Base-by-base conservation (phyloP, 768 basidiomycete genomes). In the Lentinula raphanica region DNA sequence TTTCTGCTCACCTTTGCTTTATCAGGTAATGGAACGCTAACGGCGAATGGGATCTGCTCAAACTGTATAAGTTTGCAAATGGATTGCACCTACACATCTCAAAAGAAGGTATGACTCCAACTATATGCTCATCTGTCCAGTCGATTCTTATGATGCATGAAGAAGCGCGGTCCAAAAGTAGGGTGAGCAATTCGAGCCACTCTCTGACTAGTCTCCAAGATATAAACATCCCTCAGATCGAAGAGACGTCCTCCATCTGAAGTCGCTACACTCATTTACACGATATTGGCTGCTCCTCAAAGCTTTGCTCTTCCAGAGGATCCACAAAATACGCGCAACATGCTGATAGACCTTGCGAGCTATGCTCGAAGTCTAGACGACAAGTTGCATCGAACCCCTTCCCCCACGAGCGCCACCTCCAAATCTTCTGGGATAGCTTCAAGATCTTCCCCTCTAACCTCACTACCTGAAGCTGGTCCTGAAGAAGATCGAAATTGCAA, bases 101-200 rank as follows among this genome's bases (percentile, higher is more conserved):
- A 39, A 31, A 54, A 54, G 38, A 54, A 42, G 53, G 53, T 54
- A 17, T 21, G 38, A 25, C 15, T 39, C 0, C 21, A 35, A 23
- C 9, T 11, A 28, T n/a, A 6, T 17, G 15, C 17, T 28, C 12
- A 5, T 19, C 17, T 29, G 27, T 31, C 27, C 8, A 17, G n/a
- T 25, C 8, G 9, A 31, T 13, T 50, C 13, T 19, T 50, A 25
- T 4, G 36, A 35, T 17, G 19, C 13, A 3, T 39, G 21, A 13
- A 54, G 53, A 54, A 54, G 27, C 53, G 53, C 36, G 53, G 53
- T 39, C 53, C 53, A 4, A 54, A 42, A 40, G 28, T 36, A 9
- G 53, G 53, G 53, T 54, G 53, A 54, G 53, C 25, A 21, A 27
- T 8, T 23, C 13, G 9, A 23, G 21, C 1, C 13, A 29, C 6